Base-by-base conservation (phyloP, 371 early-diverging fungal species). In the Aphelidium insulamus region DNA sequence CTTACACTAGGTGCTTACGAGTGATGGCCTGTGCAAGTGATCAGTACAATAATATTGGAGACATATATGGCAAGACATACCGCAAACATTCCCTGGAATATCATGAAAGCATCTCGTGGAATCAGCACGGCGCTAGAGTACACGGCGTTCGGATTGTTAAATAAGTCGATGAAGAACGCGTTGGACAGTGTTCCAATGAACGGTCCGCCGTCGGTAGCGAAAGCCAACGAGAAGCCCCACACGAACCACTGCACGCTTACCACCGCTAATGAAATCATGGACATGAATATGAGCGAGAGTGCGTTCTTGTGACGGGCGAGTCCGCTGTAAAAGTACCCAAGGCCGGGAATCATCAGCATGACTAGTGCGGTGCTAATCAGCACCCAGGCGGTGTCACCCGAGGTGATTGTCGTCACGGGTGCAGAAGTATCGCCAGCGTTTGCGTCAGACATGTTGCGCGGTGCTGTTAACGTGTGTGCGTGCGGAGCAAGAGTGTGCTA, bases 271-370 rank as follows among this genome's bases (percentile, higher is more conserved):
- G 72, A 59, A 17, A 75, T 35, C 42, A 68, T 59, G 34, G 61
- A 66, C 26, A 65, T 52, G 52, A 80, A 72, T 49, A 84, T 74
- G 27, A 78, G 41, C 17, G 77, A 70, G 15, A 79, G 56, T 3
- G 79, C 81, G 43, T 72, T 78, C 54, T 79, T 81, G 47, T 57
- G 54, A 23, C 82, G 59, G 17, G 79, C 74, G 74, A 86, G 66
- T 12, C 91, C 91, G 39, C 77, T 70, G 48, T 90, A 90, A 42
- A 84, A 84, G 50, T 75, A 80, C 11, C 82, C 83, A 22, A 78
- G 55, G 21, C 82, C 83, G 8, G 82, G 80, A 17, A 73, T 69
- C 82, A 81, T 81, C 28, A 81, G 49, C 54, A 74, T 76, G 5
- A 81, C 83, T n/a, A 81, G 50, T 3, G 71, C 76, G 2, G 79